phyloP scores from a whole-genome alignment of 2,329 filamentous ascomycete species.

The Trichophyton benhamiae region DNA sequence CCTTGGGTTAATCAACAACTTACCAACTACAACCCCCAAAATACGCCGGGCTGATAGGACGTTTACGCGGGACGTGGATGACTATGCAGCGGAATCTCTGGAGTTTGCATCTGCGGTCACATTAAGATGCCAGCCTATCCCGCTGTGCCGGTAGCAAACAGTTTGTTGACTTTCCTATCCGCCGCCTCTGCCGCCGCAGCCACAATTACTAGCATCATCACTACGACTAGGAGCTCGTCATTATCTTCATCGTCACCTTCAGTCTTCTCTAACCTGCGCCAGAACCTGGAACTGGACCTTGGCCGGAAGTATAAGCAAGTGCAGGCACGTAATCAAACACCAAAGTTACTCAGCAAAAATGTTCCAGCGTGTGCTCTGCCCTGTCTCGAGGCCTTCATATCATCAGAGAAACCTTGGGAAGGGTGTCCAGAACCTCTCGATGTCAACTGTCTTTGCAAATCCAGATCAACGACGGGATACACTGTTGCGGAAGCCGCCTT shows the following conservation, averaged over 20 bases:
- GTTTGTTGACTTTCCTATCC: background rate
- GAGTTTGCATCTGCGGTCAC: background rate
- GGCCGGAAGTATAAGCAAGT: background rate
- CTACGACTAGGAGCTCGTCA: no score
- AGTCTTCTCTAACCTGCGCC: background rate
- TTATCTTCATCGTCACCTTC: background rate
- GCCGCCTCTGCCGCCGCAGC: background rate
- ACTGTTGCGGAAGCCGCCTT: constrained; percentile 61
- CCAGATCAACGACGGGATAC: constrained; percentile 47
- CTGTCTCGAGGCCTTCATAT: constrained; percentile 53
- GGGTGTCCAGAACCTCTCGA: constrained; percentile 41
- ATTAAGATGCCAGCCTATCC: constrained; percentile 1
- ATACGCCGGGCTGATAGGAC: background rate
- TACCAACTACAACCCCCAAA: background rate
- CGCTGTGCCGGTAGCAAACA: constrained; percentile 1
- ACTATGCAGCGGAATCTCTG: constrained; percentile 2
- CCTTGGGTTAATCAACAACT: background rate
- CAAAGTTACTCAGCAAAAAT: constrained; percentile 1
- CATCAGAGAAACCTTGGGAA: constrained; percentile 43
- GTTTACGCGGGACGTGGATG: constrained; percentile 1
- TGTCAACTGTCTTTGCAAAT: constrained; percentile 52
- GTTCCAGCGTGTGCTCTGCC: constrained; percentile 48
- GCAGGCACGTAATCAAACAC: background rate
- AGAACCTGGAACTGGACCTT: background rate
- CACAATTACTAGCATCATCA: background rate